Evolutionary conservation across 176 grass and related monocot genomes (phyloP).

Genomic region (Zoysia pacifica): DNA sequence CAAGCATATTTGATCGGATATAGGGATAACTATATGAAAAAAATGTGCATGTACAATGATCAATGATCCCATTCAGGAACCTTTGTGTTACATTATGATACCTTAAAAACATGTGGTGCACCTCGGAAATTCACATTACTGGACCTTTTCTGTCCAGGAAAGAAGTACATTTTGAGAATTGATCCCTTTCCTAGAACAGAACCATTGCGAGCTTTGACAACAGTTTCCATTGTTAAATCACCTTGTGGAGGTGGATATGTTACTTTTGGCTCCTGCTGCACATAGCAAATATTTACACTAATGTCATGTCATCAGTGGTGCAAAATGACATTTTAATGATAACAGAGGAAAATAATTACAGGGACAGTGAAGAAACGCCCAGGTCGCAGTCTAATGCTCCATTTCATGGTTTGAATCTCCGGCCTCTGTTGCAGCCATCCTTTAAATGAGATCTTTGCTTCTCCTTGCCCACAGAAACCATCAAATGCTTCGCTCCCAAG

Average conservation of each 20-base stretch:
- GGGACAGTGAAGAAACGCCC: conserved; percentile 84
- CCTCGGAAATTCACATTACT: conserved; percentile 73
- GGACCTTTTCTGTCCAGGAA: conserved; percentile 87
- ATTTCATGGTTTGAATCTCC: conserved; percentile 98
- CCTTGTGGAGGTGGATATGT: conserved; percentile 60
- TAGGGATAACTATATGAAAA: conserved; percentile 11
- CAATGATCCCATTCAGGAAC: background rate
- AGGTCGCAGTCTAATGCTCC: conserved; percentile 96
- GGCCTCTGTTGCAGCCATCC: conserved; percentile 84
- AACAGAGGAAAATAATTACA: conserved; percentile 61
- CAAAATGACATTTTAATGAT: conserved; percentile 15
- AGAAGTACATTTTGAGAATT: conserved; percentile 98
- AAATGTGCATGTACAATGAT: background rate
- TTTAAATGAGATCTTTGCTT: conserved; percentile 83
- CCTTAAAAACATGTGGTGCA: conserved; percentile 89
- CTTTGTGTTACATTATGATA: conserved; percentile 37
- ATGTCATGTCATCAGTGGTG: conserved; percentile 10
- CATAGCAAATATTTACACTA: conserved; percentile 39
- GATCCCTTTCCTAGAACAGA: conserved; percentile 97
- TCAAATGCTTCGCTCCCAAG: conserved; percentile 94
- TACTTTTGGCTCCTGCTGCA: conserved; percentile 80
- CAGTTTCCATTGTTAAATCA: conserved; percentile 81
- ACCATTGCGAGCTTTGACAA: conserved; percentile 85
- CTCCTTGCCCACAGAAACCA: conserved; percentile 86
- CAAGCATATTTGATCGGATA: background rate